phyloP scores from a whole-genome alignment of 2,329 filamentous ascomycete species.

The Penicillium sp. region DNA sequence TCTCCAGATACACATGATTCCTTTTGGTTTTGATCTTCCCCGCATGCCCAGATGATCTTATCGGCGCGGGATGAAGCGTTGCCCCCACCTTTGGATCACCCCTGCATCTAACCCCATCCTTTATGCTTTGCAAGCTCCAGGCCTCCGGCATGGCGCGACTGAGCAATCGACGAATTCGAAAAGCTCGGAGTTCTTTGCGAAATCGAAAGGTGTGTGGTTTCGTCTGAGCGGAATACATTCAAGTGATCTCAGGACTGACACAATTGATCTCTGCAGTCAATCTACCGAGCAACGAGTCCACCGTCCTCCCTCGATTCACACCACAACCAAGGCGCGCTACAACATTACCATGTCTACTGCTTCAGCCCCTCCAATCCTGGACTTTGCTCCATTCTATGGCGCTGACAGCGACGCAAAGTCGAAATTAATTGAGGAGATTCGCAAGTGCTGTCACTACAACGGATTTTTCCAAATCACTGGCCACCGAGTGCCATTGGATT shows the following conservation, averaged over 20 bases:
- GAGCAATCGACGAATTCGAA: neutral
- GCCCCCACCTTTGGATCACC: conserved; percentile 30
- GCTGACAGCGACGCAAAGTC: conserved; percentile 30
- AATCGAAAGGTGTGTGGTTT: neutral
- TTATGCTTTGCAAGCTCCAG: neutral
- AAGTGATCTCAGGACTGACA: conserved; percentile 13
- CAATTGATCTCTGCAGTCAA: conserved; percentile 4
- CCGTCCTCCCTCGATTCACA: neutral
- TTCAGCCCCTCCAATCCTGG: conserved; percentile 35
- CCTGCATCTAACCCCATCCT: conserved; percentile 7
- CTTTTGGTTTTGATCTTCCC: neutral
- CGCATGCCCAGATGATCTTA: conserved; percentile 17
- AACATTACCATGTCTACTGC: conserved; percentile 19
- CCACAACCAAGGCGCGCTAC: neutral
- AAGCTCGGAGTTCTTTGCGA: conserved; percentile 28
- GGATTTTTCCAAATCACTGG: conserved; percentile 52
- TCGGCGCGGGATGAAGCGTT: conserved; percentile 12
- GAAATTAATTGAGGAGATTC: conserved; percentile 28
- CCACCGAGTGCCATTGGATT: conserved; percentile 40
- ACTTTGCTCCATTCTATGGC: conserved; percentile 37
- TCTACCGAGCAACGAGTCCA: conserved; percentile 16
- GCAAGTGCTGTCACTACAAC: conserved; percentile 31
- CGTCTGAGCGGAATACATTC: conserved; percentile 11
- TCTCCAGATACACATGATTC: neutral
- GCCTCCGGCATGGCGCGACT: neutral